Evolutionary conservation across 1,284 basidiomycete species (phyloP).

Genomic region (Omphalotus olearius): DNA sequence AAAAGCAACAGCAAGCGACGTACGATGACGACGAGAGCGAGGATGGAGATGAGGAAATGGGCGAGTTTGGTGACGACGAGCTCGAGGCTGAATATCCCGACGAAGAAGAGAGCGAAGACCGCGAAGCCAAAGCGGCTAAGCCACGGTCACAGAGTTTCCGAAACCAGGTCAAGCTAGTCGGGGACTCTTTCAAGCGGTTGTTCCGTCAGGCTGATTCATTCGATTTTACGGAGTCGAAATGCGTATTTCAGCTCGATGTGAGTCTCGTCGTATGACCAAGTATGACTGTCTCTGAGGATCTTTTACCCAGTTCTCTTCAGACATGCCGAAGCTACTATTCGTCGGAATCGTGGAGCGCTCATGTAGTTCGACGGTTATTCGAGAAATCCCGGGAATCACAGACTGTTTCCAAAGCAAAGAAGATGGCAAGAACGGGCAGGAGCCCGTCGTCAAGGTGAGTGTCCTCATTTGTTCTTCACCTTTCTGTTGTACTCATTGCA

Average conservation of each 20-base stretch:
- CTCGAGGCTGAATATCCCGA: slow-evolving; percentile 69
- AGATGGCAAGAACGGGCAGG: slow-evolving; percentile 42
- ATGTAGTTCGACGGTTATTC: slow-evolving; percentile 80
- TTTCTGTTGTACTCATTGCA: slow-evolving; percentile 9
- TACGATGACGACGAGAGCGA: slow-evolving; percentile 64
- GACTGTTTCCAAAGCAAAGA: slow-evolving; percentile 77
- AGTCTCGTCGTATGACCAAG: slow-evolving; percentile 3
- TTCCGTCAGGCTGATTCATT: slow-evolving; percentile 67
- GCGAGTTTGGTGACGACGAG: slow-evolving; percentile 49
- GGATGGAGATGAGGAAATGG: slow-evolving; percentile 37
- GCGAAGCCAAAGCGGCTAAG: slow-evolving; percentile 24
- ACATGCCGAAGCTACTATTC: slow-evolving; percentile 86
- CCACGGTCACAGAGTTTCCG: slow-evolving; percentile 21
- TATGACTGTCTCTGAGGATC: slow-evolving; percentile 9
- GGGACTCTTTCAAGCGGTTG: slow-evolving; percentile 47
- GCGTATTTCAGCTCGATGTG: slow-evolving; percentile 81
- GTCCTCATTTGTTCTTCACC: slow-evolving; percentile 2
- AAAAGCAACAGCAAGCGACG: slow-evolving; percentile 64
- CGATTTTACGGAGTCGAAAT: slow-evolving; percentile 70
- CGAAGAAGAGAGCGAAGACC: slow-evolving; percentile 29
- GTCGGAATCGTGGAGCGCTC: slow-evolving; percentile 88
- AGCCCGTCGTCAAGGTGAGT: slow-evolving; percentile 47
- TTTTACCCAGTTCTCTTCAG: slow-evolving; percentile 50
- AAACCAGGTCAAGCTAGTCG: slow-evolving; percentile 23
- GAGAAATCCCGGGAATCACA: slow-evolving; percentile 83